These are phyloP conservation scores for Macrotyloma uniflorum DNA, from an alignment of 306 rosid genomes.

Conservation along the genomic window DNA sequence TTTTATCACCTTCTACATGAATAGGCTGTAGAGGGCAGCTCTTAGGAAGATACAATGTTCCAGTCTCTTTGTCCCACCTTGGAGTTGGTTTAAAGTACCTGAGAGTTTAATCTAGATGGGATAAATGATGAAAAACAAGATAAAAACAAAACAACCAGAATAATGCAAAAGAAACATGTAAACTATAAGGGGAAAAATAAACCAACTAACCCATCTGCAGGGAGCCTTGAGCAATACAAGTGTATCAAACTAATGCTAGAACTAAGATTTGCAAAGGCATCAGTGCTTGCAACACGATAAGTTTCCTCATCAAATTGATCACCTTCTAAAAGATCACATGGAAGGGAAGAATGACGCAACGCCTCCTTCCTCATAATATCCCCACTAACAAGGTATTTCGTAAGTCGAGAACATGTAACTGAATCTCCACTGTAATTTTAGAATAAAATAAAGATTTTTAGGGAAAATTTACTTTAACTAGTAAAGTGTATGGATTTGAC, in stretches of 20 bases:
- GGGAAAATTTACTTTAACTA: not conserved
- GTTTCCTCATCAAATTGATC: conserved; percentile 47
- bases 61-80: conserved; percentile 62
- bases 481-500: not conserved
- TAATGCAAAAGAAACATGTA: conserved; percentile 8
- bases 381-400: conserved; percentile 65
- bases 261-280: conserved; percentile 64
- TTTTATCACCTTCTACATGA: conserved; percentile 52
- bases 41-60: conserved; percentile 75
- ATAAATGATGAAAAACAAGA: not conserved
- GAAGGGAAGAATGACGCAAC: conserved; percentile 60
- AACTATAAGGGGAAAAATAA: conserved; percentile 22
- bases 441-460: conserved; percentile 7
- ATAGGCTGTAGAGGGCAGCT: conserved; percentile 68
- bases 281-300: conserved; percentile 76
- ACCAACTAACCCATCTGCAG: conserved; percentile 81
- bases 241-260: conserved; percentile 69
- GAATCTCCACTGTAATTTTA: conserved; percentile 65
- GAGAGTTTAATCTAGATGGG: conserved; percentile 17
- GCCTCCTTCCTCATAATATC: conserved; percentile 77
- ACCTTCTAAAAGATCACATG: conserved; percentile 53
- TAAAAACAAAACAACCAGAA: conserved; percentile 17
- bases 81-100: conserved; percentile 92
- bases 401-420: conserved; percentile 58
- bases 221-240: conserved; percentile 88